phyloP scores from a whole-genome alignment of 106 monocot species.

The Phalaenopsis aphrodite region DNA sequence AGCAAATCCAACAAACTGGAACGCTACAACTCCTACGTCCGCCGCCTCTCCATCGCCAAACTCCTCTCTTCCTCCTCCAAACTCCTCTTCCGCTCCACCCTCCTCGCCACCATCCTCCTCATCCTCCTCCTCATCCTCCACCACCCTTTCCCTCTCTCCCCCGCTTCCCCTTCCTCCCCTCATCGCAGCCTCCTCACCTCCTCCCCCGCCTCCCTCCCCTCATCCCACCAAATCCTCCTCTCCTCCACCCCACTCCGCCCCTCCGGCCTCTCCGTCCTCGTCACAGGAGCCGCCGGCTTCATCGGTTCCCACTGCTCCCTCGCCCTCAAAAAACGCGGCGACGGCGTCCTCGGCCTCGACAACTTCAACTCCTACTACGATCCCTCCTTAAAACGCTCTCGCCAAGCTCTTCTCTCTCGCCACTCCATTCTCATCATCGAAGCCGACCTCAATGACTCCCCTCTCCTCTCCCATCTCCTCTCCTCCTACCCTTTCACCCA shows the following conservation, averaged over 20 bases:
- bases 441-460: conserved; percentile 21
- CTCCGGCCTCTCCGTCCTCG: conserved; percentile 22
- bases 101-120: not conserved
- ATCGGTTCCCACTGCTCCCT: conserved; percentile 29
- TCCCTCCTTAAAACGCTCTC: conserved; percentile 22
- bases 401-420: conserved; percentile 23
- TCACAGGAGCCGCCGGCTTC: conserved; percentile 37
- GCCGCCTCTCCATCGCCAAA: not conserved
- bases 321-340: conserved; percentile 26
- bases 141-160: not conserved
- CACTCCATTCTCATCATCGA: conserved; percentile 24
- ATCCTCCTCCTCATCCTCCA: not conserved
- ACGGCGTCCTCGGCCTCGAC: conserved; percentile 36
- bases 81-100: not conserved
- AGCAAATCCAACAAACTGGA: conserved; percentile 1
- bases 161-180: not conserved
- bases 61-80: not conserved
- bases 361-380: conserved; percentile 45
- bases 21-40: conserved; percentile 5
- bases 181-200: conserved; percentile 17
- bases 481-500: conserved; percentile 20
- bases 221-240: conserved; percentile 31
- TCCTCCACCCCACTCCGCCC: conserved; percentile 18
- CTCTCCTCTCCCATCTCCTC: conserved; percentile 34
- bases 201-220: conserved; percentile 22